Percentiles rank a stretch among this genome's conserved stretches.
These are phyloP conservation scores for Penicillium alfredii DNA, from an alignment of 495 filamentous ascomycete species.

Conservation along the genomic window DNA sequence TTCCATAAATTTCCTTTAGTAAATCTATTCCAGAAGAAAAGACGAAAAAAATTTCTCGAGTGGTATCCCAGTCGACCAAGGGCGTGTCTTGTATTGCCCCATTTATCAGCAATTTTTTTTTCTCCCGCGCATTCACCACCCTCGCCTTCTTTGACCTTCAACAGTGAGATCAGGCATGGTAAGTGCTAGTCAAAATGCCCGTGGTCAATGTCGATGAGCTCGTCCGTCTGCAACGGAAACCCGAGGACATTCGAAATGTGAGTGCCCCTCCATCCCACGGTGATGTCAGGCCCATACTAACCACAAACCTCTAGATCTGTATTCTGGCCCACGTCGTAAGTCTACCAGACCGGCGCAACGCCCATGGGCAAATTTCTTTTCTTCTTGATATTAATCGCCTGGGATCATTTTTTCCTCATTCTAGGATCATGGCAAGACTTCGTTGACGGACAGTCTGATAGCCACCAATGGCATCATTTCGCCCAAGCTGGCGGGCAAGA, in stretches of 20 bases:
- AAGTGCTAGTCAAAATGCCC: constrained; percentile 61
- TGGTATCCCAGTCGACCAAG: too few species aligned
- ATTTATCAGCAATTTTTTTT: constrained; percentile 27
- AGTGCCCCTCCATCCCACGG: constrained; percentile 37
- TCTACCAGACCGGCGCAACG: constrained; percentile 15
- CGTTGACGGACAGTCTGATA: constrained; percentile 90
- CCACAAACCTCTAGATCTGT: constrained; percentile 67
- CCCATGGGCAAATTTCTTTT: too few species aligned
- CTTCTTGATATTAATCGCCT: not conserved
- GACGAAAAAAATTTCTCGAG: too few species aligned
- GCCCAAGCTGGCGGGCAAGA: constrained; percentile 92
- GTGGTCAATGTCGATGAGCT: constrained; percentile 83
- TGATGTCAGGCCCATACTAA: constrained; percentile 19
- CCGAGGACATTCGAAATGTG: constrained; percentile 87
- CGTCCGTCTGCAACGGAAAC: constrained; percentile 73
- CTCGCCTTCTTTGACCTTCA: too few species aligned
- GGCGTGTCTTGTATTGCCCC: constrained; percentile 2
- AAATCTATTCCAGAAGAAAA: too few species aligned
- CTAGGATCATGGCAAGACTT: constrained; percentile 95
- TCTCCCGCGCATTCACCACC: too few species aligned
- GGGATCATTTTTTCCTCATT: constrained; percentile 2
- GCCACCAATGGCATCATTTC: constrained; percentile 99
- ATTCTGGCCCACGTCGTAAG: constrained; percentile 93
- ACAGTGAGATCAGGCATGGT: too few species aligned
- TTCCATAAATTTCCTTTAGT: too few species aligned